phyloP scores from a whole-genome alignment of 306 rosid genomes.

The Cucumis sativus region DNA sequence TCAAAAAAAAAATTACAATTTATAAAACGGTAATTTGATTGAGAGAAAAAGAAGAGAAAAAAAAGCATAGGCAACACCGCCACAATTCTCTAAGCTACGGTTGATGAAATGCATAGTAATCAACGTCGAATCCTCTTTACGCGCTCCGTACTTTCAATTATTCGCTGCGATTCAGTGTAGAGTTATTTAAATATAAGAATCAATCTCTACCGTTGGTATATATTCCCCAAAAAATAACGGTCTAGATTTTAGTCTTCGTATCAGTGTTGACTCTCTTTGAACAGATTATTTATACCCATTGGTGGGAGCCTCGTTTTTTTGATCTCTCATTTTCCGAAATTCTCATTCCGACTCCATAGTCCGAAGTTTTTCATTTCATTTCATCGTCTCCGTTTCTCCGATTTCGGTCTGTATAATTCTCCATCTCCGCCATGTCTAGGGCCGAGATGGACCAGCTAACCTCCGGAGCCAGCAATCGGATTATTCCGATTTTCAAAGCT shows the following conservation, averaged over 20 bases:
- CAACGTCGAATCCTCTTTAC: not conserved
- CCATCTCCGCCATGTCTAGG: conserved; percentile 34
- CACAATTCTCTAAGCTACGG: not conserved
- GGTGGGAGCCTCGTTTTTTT: not conserved
- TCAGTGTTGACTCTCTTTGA: not conserved
- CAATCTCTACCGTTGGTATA: not conserved
- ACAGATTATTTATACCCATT: not conserved
- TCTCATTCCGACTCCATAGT: not conserved
- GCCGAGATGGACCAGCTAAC: conserved; percentile 77
- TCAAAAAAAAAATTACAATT: not conserved
- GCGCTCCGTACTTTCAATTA: not conserved
- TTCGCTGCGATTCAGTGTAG: not conserved
- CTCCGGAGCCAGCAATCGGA: conserved; percentile 97
- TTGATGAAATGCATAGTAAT: not conserved
- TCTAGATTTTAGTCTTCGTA: not conserved
- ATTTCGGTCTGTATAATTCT: not conserved
- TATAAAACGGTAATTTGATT: not conserved
- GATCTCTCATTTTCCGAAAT: not conserved
- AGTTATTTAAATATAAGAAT: no score
- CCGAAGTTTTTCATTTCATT: not conserved
- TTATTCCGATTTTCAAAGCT: conserved; percentile 67
- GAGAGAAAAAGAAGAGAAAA: not conserved
- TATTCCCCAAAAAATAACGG: not conserved
- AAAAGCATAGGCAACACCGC: not conserved
- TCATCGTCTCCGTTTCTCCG: not conserved